Conservation (phyloP, 495 filamentous ascomycete genomes). For the Chaetomidium leptoderma region DNA sequence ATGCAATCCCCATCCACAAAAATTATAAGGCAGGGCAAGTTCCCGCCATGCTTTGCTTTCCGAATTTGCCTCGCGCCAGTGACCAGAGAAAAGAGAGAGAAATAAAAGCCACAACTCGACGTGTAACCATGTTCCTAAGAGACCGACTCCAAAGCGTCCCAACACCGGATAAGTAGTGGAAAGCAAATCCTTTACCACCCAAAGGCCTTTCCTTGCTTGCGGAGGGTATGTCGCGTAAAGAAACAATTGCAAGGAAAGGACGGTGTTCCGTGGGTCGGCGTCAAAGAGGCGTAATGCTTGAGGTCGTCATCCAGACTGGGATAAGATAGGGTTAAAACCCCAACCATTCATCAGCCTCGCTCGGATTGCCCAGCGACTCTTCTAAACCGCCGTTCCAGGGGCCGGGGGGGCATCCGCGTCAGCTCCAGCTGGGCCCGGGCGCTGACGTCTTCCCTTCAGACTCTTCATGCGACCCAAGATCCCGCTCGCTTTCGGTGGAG, state of each 20-base stretch:
- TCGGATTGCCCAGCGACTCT: constrained; percentile 10
- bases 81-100: neutral
- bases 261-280: neutral
- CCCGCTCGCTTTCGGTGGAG: constrained; percentile 40
- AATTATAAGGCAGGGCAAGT: neutral
- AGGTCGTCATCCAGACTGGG: neutral
- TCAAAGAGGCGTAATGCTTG: neutral
- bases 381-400: constrained; percentile 33
- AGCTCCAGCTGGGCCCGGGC: constrained; percentile 31
- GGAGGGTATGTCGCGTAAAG: neutral
- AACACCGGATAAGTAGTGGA: neutral
- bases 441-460: constrained; percentile 59
- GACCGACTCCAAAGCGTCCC: neutral
- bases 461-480: constrained; percentile 86
- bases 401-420: constrained; percentile 23
- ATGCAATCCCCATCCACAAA: too few species aligned
- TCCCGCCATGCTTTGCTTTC: neutral
- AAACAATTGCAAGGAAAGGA: neutral
- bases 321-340: neutral
- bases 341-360: neutral
- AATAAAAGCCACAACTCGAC: neutral
- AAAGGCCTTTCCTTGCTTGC: neutral
- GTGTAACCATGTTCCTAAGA: constrained; percentile 2
- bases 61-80: neutral
- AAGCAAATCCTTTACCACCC: too few species aligned